Base-by-base conservation (phyloP, 495 filamentous ascomycete genomes). In the Annulohypoxylon stygium region DNA sequence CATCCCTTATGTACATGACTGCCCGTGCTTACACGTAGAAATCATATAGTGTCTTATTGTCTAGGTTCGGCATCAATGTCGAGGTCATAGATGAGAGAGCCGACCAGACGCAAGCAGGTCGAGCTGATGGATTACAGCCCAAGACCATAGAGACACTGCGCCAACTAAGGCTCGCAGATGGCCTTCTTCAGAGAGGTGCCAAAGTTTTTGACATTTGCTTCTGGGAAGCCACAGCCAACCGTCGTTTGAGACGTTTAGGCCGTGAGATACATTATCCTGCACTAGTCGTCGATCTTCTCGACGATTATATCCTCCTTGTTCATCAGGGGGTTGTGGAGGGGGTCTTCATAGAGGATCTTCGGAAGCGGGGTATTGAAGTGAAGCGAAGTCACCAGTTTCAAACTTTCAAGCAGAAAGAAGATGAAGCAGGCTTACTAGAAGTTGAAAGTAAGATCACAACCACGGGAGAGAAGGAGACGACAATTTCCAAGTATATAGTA, bases 291-390 rank as follows among this genome's bases (percentile, higher is more conserved):
- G 91, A 92, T 70, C 87, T 92, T 9, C 81, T 89, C 20, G 90
- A 93, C 63, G 89, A 90, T 6, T 93, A 90, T 67, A 90, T 93
- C 43, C 81, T 93, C 3, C 86, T 93, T 0, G 90, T 90, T 9
- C 91, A 93, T 72, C 91, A 93, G 78, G 91, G 91, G 10, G 91
- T 93, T 86, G 82, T 93, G 0, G 91, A 93, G 79, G 84, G 87
- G 48, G 67, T 91, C 10, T 88, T 93, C 74, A 83, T 92, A 48
- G 81, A 90, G 12, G 91, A 93, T 69, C 80, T 93, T 65, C 79
- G 81, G 54, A 82, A 84, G 64, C 83, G 88, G 54, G 89, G 88
- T n/a, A 75, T 88, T 16, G 80, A 83, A 25, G 87, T 92, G 26
- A 81, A 82, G 45, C 79, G 91, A 51, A 88, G 87, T 71, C 87